Base-by-base conservation (phyloP, 306 rosid species). In the Prosopis cineraria region DNA sequence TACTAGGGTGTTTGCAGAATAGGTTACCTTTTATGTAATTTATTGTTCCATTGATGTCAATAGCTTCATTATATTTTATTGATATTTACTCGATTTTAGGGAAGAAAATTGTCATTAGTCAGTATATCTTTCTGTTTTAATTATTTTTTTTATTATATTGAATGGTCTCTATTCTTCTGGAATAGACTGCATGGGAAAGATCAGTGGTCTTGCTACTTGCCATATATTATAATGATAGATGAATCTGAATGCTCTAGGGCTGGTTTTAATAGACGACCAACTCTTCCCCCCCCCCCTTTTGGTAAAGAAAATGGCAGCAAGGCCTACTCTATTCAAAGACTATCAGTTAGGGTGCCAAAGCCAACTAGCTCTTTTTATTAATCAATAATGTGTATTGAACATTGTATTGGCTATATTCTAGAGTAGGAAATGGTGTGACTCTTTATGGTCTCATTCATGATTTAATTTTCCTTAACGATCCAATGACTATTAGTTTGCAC, bases 391-490 rank as follows among this genome's bases (percentile, higher is more conserved):
- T 40, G 7, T 39, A 40, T 20, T 39, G 20, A 39, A 22, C 33
- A 20, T 39, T 27, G 20, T 20, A 13, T 67, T 67, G 8, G 29
- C 1, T 22, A 36, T 36, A 4, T 34, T 36, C 20, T 36, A n/a
- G 33, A 43, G 40, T 31, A 56, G 47, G 25, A 52, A 78, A 30
- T 44, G 71, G 29, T 68, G 34, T 12, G 37, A 39, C 62, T 80
- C 60, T 30, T 70, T 63, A 22, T 22, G 9, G 41, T 56, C 19
- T 31, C 45, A 19, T 44, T 31, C 45, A 19, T 44, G 56, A 73
- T 73, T 41, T 78, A 36, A 60, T 68, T 74, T 60, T 12, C 72
- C 53, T 74, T 70, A 33, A 19, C 7, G 30, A 53, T 33, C 11
- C 29, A 39, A 72, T 47, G 62, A 11, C 20, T 30, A n/a, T 43